phyloP scores from a whole-genome alignment of 257 asterid species.

The Solanum chilense region DNA sequence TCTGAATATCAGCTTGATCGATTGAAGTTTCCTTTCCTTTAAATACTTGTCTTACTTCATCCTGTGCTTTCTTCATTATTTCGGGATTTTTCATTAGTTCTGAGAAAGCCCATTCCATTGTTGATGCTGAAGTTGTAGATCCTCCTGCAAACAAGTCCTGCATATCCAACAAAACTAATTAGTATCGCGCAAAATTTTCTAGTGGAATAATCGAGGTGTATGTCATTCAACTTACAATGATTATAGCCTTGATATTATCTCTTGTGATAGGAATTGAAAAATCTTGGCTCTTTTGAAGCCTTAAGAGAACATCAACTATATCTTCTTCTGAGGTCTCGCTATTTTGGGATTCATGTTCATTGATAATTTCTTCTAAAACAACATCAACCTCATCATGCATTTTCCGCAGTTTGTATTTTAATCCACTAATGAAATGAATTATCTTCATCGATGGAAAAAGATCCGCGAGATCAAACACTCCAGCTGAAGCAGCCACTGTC shows the following conservation, averaged over 20 bases:
- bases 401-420: neutral
- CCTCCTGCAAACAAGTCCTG: slow-evolving; percentile 18
- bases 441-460: neutral
- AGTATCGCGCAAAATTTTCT: neutral
- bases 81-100: slow-evolving; percentile 14
- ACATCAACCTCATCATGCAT: slow-evolving; percentile 1
- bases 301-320: slow-evolving; percentile 12
- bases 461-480: slow-evolving; percentile 3
- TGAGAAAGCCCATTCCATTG: slow-evolving; percentile 11
- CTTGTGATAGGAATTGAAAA: slow-evolving; percentile 9
- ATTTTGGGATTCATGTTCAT: neutral
- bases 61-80: slow-evolving; percentile 15
- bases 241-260: slow-evolving; percentile 9
- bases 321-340: neutral
- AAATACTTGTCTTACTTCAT: slow-evolving; percentile 5
- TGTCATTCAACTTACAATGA: neutral
- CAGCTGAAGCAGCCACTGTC: neutral
- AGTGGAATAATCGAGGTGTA: too few relatives aligned
- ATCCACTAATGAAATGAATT: neutral
- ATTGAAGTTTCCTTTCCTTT: neutral
- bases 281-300: neutral
- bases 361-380: neutral
- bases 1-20: slow-evolving; percentile 3
- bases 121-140: slow-evolving; percentile 4
- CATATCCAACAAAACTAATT: neutral